phyloP scores from a whole-genome alignment of 495 filamentous ascomycete species.

The Lepidopterella palustris region DNA sequence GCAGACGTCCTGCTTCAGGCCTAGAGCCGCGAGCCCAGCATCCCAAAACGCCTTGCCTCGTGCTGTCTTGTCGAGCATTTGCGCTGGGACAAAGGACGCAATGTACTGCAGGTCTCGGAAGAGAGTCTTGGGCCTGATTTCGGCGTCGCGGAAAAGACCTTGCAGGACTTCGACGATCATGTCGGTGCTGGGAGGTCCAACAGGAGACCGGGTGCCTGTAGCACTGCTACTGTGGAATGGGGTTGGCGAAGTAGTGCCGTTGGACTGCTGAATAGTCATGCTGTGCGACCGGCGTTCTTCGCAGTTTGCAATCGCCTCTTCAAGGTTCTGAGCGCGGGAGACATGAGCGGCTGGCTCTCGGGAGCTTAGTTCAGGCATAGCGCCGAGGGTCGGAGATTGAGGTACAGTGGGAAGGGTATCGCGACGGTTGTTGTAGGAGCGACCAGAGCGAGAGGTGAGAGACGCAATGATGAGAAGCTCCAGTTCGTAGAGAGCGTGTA shows the following conservation, averaged over 20 bases:
- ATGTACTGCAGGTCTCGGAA: constrained; percentile 96
- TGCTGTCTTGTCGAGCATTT: constrained; percentile 76
- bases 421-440: constrained; percentile 25
- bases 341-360: constrained; percentile 31
- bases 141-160: constrained; percentile 66
- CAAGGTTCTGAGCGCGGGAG: constrained; percentile 42
- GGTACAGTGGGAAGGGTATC: constrained; percentile 34
- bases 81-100: constrained; percentile 78
- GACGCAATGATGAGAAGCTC: constrained; percentile 75
- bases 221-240: constrained; percentile 13
- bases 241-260: constrained; percentile 27
- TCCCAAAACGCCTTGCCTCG: constrained; percentile 93
- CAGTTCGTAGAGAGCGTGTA: constrained; percentile 76
- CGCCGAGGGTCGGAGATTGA: constrained; percentile 32
- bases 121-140: constrained; percentile 78
- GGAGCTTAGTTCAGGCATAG: constrained; percentile 32
- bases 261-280: constrained; percentile 26
- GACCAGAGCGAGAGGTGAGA: constrained; percentile 46
- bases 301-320: constrained; percentile 61
- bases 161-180: constrained; percentile 75
- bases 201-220: constrained; percentile 22
- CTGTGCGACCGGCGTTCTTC: constrained; percentile 61
- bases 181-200: constrained; percentile 48
- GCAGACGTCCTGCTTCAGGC: constrained; percentile 83
- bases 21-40: constrained; percentile 77